Conservation (phyloP, 805 yeast species). For the Zygosaccharomyces kombuchaensis region DNA sequence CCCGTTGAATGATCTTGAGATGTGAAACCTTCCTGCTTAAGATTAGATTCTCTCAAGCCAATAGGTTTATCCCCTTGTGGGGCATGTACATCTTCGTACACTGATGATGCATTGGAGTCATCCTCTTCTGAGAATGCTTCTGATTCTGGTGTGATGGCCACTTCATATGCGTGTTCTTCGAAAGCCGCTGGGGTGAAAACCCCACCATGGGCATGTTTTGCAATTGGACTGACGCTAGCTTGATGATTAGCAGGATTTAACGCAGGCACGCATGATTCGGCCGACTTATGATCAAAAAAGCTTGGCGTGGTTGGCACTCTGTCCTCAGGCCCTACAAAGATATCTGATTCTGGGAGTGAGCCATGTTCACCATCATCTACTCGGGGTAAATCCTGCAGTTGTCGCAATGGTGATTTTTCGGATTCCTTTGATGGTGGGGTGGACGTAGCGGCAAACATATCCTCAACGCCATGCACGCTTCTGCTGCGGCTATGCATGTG, state of each 20-base stretch:
- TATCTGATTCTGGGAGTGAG: background rate
- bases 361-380: background rate
- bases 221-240: background rate
- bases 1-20: constrained; percentile 1
- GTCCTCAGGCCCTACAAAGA: background rate
- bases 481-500: constrained; percentile 33
- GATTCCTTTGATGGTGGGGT: constrained; percentile 23
- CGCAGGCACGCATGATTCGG: background rate
- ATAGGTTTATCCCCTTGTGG: background rate
- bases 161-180: constrained; percentile 1
- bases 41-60: background rate
- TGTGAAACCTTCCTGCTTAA: background rate
- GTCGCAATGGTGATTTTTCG: constrained; percentile 22
- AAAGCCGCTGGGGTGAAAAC: background rate
- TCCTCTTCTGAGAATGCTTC: background rate
- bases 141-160: constrained; percentile 1
- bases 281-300: background rate
- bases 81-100: constrained; percentile 2
- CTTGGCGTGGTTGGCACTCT: background rate
- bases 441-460: constrained; percentile 20
- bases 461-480: constrained; percentile 26
- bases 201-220: too few relatives aligned
- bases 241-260: background rate
- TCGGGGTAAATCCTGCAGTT: background rate
- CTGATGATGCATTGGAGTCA: constrained; percentile 1